phyloP scores from a whole-genome alignment of 73 alveolate genomes.

The Paramecium pentaurelia region DNA sequence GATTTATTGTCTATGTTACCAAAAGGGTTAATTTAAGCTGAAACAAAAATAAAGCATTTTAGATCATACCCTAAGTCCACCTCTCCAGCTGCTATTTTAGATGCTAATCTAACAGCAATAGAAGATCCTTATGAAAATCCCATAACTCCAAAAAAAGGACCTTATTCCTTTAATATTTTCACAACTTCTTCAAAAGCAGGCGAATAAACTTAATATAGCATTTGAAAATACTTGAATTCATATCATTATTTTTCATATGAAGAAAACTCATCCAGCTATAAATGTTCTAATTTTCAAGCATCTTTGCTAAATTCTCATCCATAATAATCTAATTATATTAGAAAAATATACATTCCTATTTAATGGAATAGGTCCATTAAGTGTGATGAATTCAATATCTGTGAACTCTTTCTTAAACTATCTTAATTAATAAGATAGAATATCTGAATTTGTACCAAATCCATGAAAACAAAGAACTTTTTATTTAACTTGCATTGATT shows the following conservation, averaged over 20 bases:
- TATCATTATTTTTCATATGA: background rate
- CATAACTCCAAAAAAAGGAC: slow-evolving; percentile 38
- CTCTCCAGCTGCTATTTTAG: background rate
- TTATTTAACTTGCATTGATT: background rate
- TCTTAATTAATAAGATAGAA: background rate
- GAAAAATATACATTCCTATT: background rate
- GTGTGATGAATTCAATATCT: background rate
- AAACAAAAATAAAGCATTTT: slow-evolving; percentile 32
- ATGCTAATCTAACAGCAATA: background rate
- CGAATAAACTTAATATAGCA: background rate
- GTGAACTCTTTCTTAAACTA: background rate
- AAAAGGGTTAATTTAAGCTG: background rate
- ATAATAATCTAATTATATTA: background rate
- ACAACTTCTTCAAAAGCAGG: slow-evolving; percentile 24
- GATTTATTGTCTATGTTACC: background rate
- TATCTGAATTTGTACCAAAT: slow-evolving; percentile 31
- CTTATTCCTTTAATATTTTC: slow-evolving; percentile 8
- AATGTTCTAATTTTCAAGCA: slow-evolving; percentile 21
- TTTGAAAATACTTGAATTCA: background rate
- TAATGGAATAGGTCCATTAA: slow-evolving; percentile 23
- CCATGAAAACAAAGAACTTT: slow-evolving; percentile 40
- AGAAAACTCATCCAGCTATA: slow-evolving; percentile 12
- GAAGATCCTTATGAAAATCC: slow-evolving; percentile 33
- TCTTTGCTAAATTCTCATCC: slow-evolving; percentile 38
- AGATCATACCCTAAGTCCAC: background rate